Base-by-base conservation (phyloP, 192 early-diverging fungal genomes). In the Entomortierella parvispora region DNA sequence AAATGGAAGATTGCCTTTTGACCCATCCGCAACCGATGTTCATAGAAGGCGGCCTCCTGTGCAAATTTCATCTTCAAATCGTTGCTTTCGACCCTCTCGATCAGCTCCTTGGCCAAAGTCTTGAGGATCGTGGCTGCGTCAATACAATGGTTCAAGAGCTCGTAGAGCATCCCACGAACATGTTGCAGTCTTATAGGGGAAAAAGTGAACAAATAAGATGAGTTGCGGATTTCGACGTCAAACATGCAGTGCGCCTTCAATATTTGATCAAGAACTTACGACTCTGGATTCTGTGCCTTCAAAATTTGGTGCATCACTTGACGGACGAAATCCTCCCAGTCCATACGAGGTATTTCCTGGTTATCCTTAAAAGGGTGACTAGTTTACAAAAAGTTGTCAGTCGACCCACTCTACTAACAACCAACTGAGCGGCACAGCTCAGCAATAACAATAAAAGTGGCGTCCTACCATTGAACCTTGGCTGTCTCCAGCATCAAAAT, bases 1-100 rank as follows among this genome's bases (percentile, higher is more conserved):
- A 99, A 82, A 72, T 99, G 96, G 64, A 98, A 94, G 23, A 99
- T 96, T 2, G 89, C 87, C 83, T 99, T 99, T 60, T 88, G 90
- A 2, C 97, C 97, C 15, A 86, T 76, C 44, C 89, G 87, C 71
- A 99, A 77, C 49, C 94, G 91, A 61, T 97, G 93, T 69, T 99
- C 95, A 87, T 93, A 95, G 58, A 92, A 88, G 7, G 97, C 97
- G 2, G 95, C 96, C 52, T 87, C 80, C 60, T 85, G 80, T 22
- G 92, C 81, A 48, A 97, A 80, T 29, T 83, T 83, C 28, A 81
- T 79, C 81, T 91, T 93, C 52, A 95, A 82, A 5, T 84, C 71
- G 47, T 86, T 59, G 18, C 45, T 84, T 46, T 91, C 90, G 8
- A 97, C 87, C 37, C 82, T 85, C 7, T 91, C 83, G 5, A 92